phyloP scores from a whole-genome alignment of 108 stramenopile species.

The Craspedostauros australis region DNA sequence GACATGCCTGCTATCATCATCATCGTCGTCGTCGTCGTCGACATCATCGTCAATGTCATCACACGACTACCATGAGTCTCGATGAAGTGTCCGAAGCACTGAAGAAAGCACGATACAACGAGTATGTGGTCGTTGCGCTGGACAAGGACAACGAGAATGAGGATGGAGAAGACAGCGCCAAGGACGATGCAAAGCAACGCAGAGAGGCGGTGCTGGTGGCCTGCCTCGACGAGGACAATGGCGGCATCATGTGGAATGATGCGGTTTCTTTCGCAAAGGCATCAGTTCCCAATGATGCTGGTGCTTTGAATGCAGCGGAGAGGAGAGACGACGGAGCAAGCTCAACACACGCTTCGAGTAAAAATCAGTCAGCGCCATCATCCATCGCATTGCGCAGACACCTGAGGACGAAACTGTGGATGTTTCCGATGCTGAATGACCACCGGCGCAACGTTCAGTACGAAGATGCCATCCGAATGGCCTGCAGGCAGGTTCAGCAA shows the following conservation, averaged over 20 bases:
- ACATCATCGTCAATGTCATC: too few relatives aligned
- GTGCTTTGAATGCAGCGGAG: background rate
- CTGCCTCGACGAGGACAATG: slow-evolving; percentile 52
- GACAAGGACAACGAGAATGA: slow-evolving; percentile 2
- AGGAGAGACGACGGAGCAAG: too few relatives aligned
- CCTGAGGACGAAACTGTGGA: slow-evolving; percentile 74
- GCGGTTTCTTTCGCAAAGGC: background rate
- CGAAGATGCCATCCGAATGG: slow-evolving; percentile 47
- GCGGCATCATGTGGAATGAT: slow-evolving; percentile 62
- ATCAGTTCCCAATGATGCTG: background rate
- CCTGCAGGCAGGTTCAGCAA: slow-evolving; percentile 19
- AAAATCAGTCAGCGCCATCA: too few relatives aligned
- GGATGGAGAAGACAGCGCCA: background rate
- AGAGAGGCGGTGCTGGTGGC: slow-evolving; percentile 51
- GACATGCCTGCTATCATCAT: too few relatives aligned
- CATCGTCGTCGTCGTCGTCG: too few relatives aligned
- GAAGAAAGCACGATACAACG: slow-evolving; percentile 53
- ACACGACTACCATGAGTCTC: background rate
- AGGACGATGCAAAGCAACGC: background rate
- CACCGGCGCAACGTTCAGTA: slow-evolving; percentile 51
- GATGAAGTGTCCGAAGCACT: slow-evolving; percentile 32
- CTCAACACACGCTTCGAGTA: too few relatives aligned
- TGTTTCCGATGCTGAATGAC: slow-evolving; percentile 86
- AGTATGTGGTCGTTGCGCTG: slow-evolving; percentile 45
- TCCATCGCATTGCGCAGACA: slow-evolving; percentile 34